These are phyloP conservation scores for Penicillium subrubescens DNA, from an alignment of 495 filamentous ascomycete genomes.

Conservation along the genomic window DNA sequence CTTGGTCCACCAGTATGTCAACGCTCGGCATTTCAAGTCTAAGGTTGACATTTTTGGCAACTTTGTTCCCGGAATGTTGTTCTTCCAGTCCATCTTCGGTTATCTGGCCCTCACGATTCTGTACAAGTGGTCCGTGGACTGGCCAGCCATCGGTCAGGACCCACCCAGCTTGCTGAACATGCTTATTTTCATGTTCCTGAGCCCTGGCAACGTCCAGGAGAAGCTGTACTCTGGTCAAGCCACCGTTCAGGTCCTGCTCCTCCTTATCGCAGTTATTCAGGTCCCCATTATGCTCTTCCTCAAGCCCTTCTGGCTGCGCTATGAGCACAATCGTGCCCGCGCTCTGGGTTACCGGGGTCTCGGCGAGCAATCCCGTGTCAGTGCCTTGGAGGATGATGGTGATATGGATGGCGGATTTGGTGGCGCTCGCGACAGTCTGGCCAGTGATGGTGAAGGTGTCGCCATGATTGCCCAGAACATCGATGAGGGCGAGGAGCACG, in stretches of 20 bases:
- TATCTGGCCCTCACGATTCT: conserved; percentile 92
- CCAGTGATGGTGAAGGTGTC: conserved; percentile 81
- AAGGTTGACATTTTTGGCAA: conserved; percentile 95
- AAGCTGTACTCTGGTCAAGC: conserved; percentile 77
- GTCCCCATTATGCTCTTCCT: conserved; percentile 91
- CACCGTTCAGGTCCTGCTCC: conserved; percentile 70
- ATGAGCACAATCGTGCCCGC: conserved; percentile 87
- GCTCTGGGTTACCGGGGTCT: conserved; percentile 89
- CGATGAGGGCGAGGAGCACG: conserved; percentile 73
- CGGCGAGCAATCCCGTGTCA: conserved; percentile 82
- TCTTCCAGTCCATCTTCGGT: conserved; percentile 98
- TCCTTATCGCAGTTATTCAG: conserved; percentile 82
- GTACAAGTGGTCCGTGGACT: conserved; percentile 96
- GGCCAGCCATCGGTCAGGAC: conserved; percentile 61
- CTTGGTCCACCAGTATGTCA: conserved; percentile 87
- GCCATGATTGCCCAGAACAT: conserved; percentile 91
- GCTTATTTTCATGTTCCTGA: conserved; percentile 99
- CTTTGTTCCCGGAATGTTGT: conserved; percentile 97
- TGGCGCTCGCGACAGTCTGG: conserved; percentile 67
- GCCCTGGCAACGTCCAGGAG: conserved; percentile 73
- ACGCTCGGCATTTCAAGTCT: conserved; percentile 90
- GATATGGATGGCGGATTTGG: conserved; percentile 47
- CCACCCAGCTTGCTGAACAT: conserved; percentile 94
- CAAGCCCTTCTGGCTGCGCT: conserved; percentile 91
- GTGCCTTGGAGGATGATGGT: conserved; percentile 81